Base-by-base conservation (phyloP, 768 basidiomycete species). In the Pilatotrama ljubarskyi region DNA sequence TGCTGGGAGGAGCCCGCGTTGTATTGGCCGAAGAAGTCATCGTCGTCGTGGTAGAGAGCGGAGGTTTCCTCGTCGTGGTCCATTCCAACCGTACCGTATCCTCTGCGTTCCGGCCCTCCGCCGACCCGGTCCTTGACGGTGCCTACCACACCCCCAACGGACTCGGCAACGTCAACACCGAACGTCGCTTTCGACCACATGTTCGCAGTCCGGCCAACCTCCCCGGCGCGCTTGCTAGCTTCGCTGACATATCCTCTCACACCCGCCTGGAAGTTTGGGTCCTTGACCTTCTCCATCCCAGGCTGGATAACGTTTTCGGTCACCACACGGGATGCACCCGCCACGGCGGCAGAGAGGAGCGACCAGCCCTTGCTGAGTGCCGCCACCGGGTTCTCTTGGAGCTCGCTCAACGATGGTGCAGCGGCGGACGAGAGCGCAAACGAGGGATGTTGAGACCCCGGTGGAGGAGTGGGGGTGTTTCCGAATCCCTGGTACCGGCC, bases 361-460 rank as follows among this genome's bases (percentile, higher is more conserved):
- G 93, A 93, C 97, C 97, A 98, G 44, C 95, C 94, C 77, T 98
- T 98, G 67, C 84, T 84, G 14, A 98, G 74, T 0, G 96, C 95
- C 9, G 84, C 86, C 37, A 88, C 73, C 0, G 96, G 96, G 69
- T 93, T 93, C 44, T 89, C 84, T 71, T 96, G 92, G 29, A 98
- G 75, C 18, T 99, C 95, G 41, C 77, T 73, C 2, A 98, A 70
- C 0, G 86, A 81, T 0, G 96, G 96, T 11, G 88, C 87, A 35
- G 88, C 83, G 10, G 87, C 84, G 26, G 93, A 95, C 3, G 93
- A 93, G 41, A 91, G 77, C 5, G 81, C 78, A 67, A 80, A 86
- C 2, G 91, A 84, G 2, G 92, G 87, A 72, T 90, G 82, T 52
- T 83, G 78, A 24, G 80, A 75, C 10, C 66, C 74, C 4, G 76